Evolutionary conservation across 1,139 yeast genomes (phyloP), one percentile per base, ranked within the genome.

Genomic region (Saccharomycopsis hybrid): DNA sequence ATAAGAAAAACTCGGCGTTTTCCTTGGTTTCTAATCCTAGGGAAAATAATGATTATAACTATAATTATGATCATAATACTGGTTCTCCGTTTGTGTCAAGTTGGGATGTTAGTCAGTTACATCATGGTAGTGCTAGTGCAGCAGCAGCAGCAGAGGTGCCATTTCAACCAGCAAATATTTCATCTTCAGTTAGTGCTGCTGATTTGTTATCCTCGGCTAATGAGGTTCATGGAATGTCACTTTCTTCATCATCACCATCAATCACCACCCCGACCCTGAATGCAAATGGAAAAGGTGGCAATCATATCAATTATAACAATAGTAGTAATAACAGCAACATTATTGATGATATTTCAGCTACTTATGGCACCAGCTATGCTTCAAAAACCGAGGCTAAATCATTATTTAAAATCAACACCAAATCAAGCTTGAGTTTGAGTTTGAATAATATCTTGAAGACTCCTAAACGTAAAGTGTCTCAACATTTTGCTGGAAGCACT

Each of bases 381-480:
- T 35, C 46, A 13, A 33, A 24, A 31, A 41, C 32, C 8, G 45
- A 39, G 29, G 44, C 41, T 25, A 41, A 40, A 24, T 41, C 45
- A 4, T 33, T 48, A 13, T 50, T 50, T 29, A 40, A 37, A n/a
- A 43, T 50, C 31, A 50, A 47, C 36, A 50, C 51, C 4, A 43
- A 44, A 25, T 41, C 48, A 5, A 47, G 51, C 28, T 24, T 50
- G 28, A 46, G 46, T 31, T 40, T 50, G 35, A 50, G 50, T 40
- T 38, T 50, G n/a, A 45, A 37, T 29, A 18, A 18, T 7, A 37
- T 49, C 7, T 48, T 50, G 48, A 50, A 50, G 31, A 50, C 53
- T 24, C 53, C 53, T 11, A 50, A 50, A 27, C 9, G 31, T 11
- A 49, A 49, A 32, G n/a, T 46, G n/a, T 35, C 41, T 4, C 47